These are phyloP conservation scores for Hyphopichia fennica DNA, from an alignment of 1,139 yeast genomes.

Conservation along the genomic window DNA sequence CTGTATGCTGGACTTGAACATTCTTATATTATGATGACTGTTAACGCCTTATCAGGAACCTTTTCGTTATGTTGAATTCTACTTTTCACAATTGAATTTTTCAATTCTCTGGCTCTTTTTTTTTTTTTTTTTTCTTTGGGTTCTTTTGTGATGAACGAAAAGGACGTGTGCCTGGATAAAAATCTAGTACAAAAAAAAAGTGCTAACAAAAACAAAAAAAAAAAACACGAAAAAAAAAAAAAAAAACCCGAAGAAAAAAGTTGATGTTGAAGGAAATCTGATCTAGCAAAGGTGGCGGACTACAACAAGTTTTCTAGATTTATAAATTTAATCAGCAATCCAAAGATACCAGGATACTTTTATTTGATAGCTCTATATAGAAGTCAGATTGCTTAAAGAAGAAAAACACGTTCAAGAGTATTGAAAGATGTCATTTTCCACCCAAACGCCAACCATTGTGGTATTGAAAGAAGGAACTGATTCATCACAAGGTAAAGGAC, in stretches of 20 bases:
- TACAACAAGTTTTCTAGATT: background rate
- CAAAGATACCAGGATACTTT: background rate
- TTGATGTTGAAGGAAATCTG: background rate
- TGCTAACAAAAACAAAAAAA: background rate
- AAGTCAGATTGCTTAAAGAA: background rate
- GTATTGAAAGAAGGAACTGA: constrained; percentile 98
- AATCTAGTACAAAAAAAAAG: background rate
- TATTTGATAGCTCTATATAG: background rate
- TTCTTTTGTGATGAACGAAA: background rate
- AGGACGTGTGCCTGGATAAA: background rate
- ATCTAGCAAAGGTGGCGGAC: constrained; percentile 4
- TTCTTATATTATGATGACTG: background rate
- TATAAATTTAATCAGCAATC: background rate
- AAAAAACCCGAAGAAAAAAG: background rate
- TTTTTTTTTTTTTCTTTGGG: background rate
- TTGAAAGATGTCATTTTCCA: constrained; percentile 72
- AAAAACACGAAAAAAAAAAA: background rate
- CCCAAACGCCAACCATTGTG: constrained; percentile 94
- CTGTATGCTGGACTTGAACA: background rate
- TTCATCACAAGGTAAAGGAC: constrained; percentile 94
- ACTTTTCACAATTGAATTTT: background rate
- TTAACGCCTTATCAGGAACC: too few species aligned
- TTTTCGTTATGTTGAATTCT: background rate
- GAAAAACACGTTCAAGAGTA: background rate
- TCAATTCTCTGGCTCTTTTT: too few species aligned